Percentiles rank a stretch among this genome's conserved stretches.
phyloP scores from a whole-genome alignment of 2,329 filamentous ascomycete species.

The Pseudocercospora eumusae region DNA sequence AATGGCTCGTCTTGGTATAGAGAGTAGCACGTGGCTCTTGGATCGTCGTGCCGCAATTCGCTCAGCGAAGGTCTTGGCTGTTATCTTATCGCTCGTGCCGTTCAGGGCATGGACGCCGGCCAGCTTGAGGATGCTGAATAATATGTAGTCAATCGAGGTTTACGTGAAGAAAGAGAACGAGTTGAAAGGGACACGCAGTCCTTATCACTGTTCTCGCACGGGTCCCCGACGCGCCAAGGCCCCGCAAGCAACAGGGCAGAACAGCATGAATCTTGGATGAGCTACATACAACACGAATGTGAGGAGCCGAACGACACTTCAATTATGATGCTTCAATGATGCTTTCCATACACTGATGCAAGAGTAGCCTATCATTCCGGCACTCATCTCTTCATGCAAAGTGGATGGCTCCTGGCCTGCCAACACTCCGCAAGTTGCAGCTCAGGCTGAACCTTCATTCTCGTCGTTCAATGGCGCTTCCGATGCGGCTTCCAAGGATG shows the following conservation, averaged over 20 bases:
- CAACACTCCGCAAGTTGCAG: too few species aligned
- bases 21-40: neutral
- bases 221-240: slow-evolving; percentile 1
- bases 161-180: neutral
- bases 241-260: neutral
- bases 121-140: neutral
- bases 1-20: neutral
- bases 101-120: neutral
- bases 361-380: neutral
- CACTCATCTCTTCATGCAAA: neutral
- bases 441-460: neutral
- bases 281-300: neutral
- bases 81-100: neutral
- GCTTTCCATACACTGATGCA: neutral
- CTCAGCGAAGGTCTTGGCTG: neutral
- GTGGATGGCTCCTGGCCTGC: neutral
- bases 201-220: neutral
- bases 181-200: neutral
- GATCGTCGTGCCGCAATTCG: neutral
- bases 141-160: neutral
- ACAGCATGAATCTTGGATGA: neutral
- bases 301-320: neutral
- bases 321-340: neutral
- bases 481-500: neutral
- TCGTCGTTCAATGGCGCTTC: neutral